These are phyloP conservation scores for Phytophthora quininea DNA, from an alignment of 352 stramenopile species.

Conservation along the genomic window DNA sequence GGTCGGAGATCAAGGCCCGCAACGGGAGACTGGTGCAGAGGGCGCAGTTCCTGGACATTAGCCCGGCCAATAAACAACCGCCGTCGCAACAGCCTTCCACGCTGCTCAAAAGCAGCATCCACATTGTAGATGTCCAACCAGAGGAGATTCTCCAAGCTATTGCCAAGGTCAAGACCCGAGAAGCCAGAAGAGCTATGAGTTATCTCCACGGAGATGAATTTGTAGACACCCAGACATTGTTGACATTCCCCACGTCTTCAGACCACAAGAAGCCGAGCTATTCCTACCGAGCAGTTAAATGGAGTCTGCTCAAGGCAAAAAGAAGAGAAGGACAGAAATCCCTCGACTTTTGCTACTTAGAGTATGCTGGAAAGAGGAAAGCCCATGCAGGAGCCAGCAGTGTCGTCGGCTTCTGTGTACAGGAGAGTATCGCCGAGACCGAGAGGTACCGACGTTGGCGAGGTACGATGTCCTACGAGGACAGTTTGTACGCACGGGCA, in stretches of 20 bases:
- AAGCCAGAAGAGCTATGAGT: constrained; percentile 54
- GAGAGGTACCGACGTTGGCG: constrained; percentile 71
- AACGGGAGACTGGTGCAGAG: constrained; percentile 42
- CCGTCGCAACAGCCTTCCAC: constrained; percentile 42
- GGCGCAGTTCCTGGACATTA: constrained; percentile 69
- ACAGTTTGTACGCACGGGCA: constrained; percentile 61
- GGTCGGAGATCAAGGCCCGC: constrained; percentile 45
- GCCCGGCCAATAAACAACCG: constrained; percentile 42
- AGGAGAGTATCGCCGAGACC: constrained; percentile 72
- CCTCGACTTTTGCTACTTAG: constrained; percentile 79
- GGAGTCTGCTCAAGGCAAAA: constrained; percentile 42
- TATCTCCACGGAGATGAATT: constrained; percentile 62
- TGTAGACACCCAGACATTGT: constrained; percentile 68
- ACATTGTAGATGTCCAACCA: constrained; percentile 60
- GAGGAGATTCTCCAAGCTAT: constrained; percentile 74
- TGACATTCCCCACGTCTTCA: constrained; percentile 67
- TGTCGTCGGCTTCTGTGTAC: constrained; percentile 80
- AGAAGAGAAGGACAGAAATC: constrained; percentile 42
- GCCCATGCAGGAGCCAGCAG: constrained; percentile 37
- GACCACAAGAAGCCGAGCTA: constrained; percentile 60
- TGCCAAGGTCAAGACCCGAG: constrained; percentile 58
- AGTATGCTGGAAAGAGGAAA: constrained; percentile 76
- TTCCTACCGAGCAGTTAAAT: constrained; percentile 78
- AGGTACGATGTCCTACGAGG: constrained; percentile 66
- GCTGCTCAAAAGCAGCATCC: constrained; percentile 65